Percentiles rank a stretch among this genome's conserved stretches.
Conservation (phyloP, 2,329 filamentous ascomycete genomes). For the Aspergillus cejpii region DNA sequence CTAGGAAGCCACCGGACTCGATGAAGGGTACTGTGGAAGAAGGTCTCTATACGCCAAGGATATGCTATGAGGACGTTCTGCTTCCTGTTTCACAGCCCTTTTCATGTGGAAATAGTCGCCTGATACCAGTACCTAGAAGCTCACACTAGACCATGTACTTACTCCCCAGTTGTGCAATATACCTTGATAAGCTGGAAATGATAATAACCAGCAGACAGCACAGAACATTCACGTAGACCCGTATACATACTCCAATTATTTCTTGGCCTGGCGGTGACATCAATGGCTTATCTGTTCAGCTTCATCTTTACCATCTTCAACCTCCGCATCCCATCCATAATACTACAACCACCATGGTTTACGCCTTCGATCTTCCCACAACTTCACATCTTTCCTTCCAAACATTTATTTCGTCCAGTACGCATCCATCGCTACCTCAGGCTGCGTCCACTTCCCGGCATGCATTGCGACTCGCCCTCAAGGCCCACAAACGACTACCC, state of each 20-base stretch:
- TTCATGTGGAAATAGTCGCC: no score
- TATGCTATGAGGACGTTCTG: no score
- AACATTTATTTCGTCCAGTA: conserved; percentile 66
- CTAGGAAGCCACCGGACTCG: no score
- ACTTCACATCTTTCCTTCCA: conserved; percentile 82
- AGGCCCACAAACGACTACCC: conserved; percentile 81
- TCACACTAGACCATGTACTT: not conserved
- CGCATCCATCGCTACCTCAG: conserved; percentile 82
- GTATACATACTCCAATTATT: no score
- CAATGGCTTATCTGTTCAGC: conserved; percentile 9
- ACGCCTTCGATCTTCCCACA: conserved; percentile 78
- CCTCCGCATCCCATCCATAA: conserved; percentile 6
- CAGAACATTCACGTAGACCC: no score
- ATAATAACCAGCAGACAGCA: not conserved
- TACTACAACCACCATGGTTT: conserved; percentile 62
- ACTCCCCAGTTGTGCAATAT: not conserved
- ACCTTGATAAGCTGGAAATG: not conserved
- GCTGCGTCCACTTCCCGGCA: conserved; percentile 76
- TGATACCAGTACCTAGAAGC: no score
- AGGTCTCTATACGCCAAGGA: no score
- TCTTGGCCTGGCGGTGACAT: conserved; percentile 8
- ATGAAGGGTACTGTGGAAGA: no score
- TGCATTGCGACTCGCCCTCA: conserved; percentile 73
- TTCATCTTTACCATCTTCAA: conserved; percentile 13
- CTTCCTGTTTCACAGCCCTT: no score